Evolutionary conservation across 306 rosid genomes (phyloP).

Genomic region (Ziziphus jujuba): DNA sequence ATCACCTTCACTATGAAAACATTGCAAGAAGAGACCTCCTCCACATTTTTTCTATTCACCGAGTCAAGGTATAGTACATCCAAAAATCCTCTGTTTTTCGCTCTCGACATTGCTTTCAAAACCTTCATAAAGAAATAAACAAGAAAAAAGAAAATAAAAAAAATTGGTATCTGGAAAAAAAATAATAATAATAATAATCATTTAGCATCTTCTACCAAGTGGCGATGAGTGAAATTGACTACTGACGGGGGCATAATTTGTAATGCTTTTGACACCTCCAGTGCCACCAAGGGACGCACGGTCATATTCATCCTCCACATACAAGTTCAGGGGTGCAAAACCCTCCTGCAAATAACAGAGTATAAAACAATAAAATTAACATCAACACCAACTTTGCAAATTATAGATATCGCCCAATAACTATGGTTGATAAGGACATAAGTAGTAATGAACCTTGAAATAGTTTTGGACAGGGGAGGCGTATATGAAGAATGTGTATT

Average conservation of each 20-base stretch:
- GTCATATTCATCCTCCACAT: constrained; percentile 60
- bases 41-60: constrained; percentile 44
- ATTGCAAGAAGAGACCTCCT: constrained; percentile 88
- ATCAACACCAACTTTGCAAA: too few species aligned
- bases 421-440: too few species aligned
- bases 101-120: constrained; percentile 52
- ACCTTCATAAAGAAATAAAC: constrained; percentile 40
- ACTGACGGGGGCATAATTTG: constrained; percentile 73
- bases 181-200: too few species aligned
- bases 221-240: too few species aligned
- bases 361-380: too few species aligned
- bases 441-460: too few species aligned
- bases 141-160: background rate
- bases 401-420: too few species aligned
- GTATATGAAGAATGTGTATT: constrained; percentile 64
- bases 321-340: constrained; percentile 61
- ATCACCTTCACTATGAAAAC: constrained; percentile 66
- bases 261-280: constrained; percentile 64
- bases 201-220: too few species aligned
- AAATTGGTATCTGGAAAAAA: too few species aligned
- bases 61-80: constrained; percentile 76
- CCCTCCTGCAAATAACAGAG: constrained; percentile 67
- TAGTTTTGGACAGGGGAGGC: constrained; percentile 85
- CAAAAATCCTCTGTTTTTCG: constrained; percentile 64
- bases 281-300: constrained; percentile 78